Evolutionary conservation across 2,329 filamentous ascomycete species (phyloP), one percentile per base, ranked within the genome.

Genomic region (Botryosphaeria dothidea): DNA sequence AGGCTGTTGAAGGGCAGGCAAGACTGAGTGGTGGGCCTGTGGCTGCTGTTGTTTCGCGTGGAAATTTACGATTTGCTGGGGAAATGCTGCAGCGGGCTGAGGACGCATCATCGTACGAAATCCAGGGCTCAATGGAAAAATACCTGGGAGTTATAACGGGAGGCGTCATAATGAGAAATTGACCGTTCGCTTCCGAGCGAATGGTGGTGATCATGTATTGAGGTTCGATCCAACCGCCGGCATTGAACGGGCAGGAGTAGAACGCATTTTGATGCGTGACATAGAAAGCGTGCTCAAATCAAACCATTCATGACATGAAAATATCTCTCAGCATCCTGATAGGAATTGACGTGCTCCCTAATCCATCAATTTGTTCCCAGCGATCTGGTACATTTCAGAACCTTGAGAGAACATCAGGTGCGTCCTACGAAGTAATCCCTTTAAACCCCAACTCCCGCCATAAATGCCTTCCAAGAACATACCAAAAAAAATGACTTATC

Each of bases 1-100:
- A 87, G 95, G 79, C 88, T 99, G 88, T 85, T 99, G 80, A 98
- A 98, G 88, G 93, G 93, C 77, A 89, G 93, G 84, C 94, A 98
- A 84, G 94, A 98, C 67, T 84, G 80, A 78, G 61, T 31, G 23
- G 58, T 29, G 43, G 58, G 45, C 31, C 29, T 29, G 45, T 25
- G 43, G 17, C 31, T 36, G 31, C 19, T 36, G 27, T 23, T n/a
- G 41, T 45, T 6, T 19, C 29, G 23, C 43, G 15, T 49, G 34
- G 25, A 17, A 6, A 19, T 6, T 13, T 17, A 3, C 3, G n/a
- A 11, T 31, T 17, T 21, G 15, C 7, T 11, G 48, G 21, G 19
- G 5, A 34, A 34, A 29, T 11, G n/a, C 8, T 38, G 21, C n/a
- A 38, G 31, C 36, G 19, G 57, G 13, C 36, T 19, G 34, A 29